These are phyloP conservation scores for Plasmodium relictum DNA, from an alignment of 169 alveolate genomes.

Conservation along the genomic window DNA sequence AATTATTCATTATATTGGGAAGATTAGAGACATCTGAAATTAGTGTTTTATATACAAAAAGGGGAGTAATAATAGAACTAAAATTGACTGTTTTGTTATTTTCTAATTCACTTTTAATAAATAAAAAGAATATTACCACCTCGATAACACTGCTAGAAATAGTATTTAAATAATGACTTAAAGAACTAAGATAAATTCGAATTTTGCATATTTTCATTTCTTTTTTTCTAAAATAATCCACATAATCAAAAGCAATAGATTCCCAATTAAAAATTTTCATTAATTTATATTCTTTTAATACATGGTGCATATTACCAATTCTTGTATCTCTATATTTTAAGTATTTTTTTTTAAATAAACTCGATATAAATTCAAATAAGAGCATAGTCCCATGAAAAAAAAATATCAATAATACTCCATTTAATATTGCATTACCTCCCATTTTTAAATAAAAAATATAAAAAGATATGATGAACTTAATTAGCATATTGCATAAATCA, in stretches of 20 bases:
- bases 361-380: constrained; percentile 23
- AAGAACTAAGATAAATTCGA: constrained; percentile 15
- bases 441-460: constrained; percentile 46
- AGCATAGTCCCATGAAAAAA: constrained; percentile 29
- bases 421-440: constrained; percentile 30
- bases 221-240: constrained; percentile 26
- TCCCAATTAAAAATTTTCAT: constrained; percentile 78
- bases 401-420: constrained; percentile 1
- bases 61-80: constrained; percentile 53
- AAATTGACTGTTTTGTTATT: constrained; percentile 24
- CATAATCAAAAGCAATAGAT: constrained; percentile 68
- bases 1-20: constrained; percentile 40
- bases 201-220: constrained; percentile 43
- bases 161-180: constrained; percentile 31
- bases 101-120: constrained; percentile 28
- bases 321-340: constrained; percentile 47
- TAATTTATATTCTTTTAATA: constrained; percentile 52
- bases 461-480: constrained; percentile 31
- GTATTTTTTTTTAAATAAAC: constrained; percentile 26
- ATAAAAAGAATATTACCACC: constrained; percentile 52
- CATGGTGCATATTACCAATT: constrained; percentile 66
- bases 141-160: constrained; percentile 44
- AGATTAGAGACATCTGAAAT: constrained; percentile 35
- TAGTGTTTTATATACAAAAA: constrained; percentile 55
- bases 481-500: constrained; percentile 7